Percentiles rank a stretch among this genome's conserved stretches.
phyloP scores from a whole-genome alignment of 2,329 filamentous ascomycete species.

The Thyridium curvatum region DNA sequence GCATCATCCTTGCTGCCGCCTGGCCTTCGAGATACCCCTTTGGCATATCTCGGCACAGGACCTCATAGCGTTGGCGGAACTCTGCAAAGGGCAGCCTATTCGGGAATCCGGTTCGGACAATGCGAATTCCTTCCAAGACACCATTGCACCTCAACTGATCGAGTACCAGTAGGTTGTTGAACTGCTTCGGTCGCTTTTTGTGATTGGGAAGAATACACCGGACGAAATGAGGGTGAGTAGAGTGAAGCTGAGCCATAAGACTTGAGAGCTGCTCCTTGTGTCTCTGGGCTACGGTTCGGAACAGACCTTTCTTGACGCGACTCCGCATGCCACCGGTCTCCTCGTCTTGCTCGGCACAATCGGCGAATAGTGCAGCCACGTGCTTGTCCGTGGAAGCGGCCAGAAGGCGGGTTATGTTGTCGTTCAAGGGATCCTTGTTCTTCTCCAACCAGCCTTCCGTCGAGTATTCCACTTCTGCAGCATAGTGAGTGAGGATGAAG shows the following conservation, averaged over 20 bases:
- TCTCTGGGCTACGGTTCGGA: conserved; percentile 91
- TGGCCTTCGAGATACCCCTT: conserved; percentile 90
- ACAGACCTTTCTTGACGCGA: conserved; percentile 93
- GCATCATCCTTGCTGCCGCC: conserved; percentile 74
- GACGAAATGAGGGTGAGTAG: conserved; percentile 96
- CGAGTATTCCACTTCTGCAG: conserved; percentile 94
- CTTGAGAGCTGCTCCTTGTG: conserved; percentile 99
- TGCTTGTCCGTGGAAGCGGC: conserved; percentile 78
- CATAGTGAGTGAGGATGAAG: conserved; percentile 95
- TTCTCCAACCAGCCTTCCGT: conserved; percentile 96
- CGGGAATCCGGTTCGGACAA: conserved; percentile 93
- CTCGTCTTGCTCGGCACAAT: conserved; percentile 77
- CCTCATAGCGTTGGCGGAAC: conserved; percentile 93
- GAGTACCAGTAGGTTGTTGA: conserved; percentile 85
- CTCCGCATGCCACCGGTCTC: conserved; percentile 61
- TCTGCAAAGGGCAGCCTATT: conserved; percentile 89
- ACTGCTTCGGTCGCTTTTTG: conserved; percentile 92
- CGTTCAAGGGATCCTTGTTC: conserved; percentile 97
- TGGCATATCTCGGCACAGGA: conserved; percentile 82
- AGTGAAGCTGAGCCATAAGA: conserved; percentile 88
- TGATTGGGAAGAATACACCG: conserved; percentile 97
- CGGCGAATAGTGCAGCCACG: conserved; percentile 75
- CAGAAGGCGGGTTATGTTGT: conserved; percentile 88
- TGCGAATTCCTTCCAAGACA: conserved; percentile 97
- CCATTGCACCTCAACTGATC: conserved; percentile 98